Evolutionary conservation across 805 yeast genomes (phyloP).

Genomic region (Candida jianshihensis): DNA sequence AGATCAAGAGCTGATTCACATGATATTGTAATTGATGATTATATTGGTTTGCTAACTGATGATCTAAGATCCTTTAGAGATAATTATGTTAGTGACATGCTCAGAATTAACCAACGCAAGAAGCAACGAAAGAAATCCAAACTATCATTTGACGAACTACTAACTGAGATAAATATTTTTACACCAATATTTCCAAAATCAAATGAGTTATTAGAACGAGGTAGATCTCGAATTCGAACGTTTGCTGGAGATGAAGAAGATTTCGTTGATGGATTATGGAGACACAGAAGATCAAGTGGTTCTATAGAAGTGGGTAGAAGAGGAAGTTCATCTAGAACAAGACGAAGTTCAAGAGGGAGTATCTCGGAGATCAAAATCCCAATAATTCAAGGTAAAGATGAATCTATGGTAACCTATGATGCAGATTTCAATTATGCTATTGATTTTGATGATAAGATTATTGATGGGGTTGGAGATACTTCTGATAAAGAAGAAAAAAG

Average conservation of each 20-base stretch:
- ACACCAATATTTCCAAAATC: constrained; percentile 1
- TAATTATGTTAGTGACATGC: constrained; percentile 15
- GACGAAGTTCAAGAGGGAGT: constrained; percentile 20
- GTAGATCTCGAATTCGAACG: constrained; percentile 6
- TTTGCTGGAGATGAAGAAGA: constrained; percentile 11
- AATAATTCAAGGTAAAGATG: constrained; percentile 1
- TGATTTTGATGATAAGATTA: constrained; percentile 7
- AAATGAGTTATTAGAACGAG: constrained; percentile 2
- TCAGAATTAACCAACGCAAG: background rate
- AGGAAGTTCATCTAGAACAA: constrained; percentile 17
- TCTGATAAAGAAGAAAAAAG: constrained; percentile 3
- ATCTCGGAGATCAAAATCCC: constrained; percentile 14
- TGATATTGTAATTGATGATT: constrained; percentile 11
- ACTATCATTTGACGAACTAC: constrained; percentile 1
- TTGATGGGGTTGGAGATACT: constrained; percentile 2
- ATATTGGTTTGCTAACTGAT: constrained; percentile 16
- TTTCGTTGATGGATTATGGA: constrained; percentile 19
- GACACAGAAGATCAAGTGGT: constrained; percentile 18
- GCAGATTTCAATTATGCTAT: constrained; percentile 7
- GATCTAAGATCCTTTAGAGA: constrained; percentile 19
- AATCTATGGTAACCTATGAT: background rate
- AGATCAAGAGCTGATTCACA: constrained; percentile 1
- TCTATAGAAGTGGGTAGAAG: constrained; percentile 21
- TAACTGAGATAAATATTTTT: background rate
- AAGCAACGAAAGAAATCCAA: constrained; percentile 1